Percentiles rank a stretch among this genome's conserved stretches.
phyloP scores from a whole-genome alignment of 2,329 filamentous ascomycete genomes.

The Cadophora gregata region DNA sequence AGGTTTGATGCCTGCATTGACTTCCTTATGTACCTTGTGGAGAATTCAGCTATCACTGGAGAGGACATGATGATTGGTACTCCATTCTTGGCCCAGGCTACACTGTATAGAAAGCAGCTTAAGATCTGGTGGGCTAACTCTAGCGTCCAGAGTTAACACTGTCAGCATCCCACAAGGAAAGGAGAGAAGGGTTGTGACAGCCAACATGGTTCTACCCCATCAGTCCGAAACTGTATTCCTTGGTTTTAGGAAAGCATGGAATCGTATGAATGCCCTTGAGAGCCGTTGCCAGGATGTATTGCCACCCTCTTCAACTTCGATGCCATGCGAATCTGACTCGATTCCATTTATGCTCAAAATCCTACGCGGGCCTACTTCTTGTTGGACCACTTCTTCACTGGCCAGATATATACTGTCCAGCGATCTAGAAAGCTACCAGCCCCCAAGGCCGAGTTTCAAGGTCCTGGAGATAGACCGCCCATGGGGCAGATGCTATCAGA shows the following conservation, averaged over 20 bases:
- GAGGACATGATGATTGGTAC: background rate
- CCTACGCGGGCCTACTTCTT: background rate
- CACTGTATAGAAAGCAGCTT: background rate
- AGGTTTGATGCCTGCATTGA: background rate
- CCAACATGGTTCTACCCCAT: background rate
- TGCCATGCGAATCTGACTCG: background rate
- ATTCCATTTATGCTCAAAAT: background rate
- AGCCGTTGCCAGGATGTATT: slow-evolving; percentile 1
- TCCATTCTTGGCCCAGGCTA: background rate
- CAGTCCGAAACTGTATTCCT: background rate
- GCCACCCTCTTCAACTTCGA: background rate
- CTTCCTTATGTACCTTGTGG: background rate
- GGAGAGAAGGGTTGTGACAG: background rate
- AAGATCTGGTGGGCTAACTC: background rate
- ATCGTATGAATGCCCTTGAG: background rate
- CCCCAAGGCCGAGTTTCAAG: background rate
- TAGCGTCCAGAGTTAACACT: too few relatives aligned
- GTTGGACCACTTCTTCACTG: background rate
- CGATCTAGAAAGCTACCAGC: background rate
- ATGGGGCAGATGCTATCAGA: background rate
- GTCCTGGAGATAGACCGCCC: background rate
- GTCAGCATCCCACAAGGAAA: background rate
- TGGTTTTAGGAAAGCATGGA: background rate
- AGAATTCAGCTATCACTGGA: background rate
- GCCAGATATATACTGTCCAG: background rate